Conservation (phyloP, 345 rosid species). For the Rhodamnia argentea region DNA sequence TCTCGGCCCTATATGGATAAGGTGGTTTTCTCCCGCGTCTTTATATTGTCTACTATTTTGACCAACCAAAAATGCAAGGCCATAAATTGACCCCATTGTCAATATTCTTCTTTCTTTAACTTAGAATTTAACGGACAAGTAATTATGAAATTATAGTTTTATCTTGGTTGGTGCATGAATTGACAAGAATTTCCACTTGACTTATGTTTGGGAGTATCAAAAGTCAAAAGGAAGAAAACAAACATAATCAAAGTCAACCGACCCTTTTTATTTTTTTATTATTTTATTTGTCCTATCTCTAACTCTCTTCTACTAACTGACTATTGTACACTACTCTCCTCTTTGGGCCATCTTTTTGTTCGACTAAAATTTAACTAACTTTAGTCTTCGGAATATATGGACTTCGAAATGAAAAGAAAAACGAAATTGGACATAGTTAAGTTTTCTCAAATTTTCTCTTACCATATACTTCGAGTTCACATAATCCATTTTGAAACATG, state of each 20-base stretch:
- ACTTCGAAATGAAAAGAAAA: background rate
- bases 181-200: background rate
- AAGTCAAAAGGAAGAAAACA: background rate
- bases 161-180: background rate
- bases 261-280: too few species aligned
- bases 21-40: too few species aligned
- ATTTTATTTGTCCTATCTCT: too few species aligned
- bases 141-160: background rate
- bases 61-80: background rate
- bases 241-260: too few species aligned
- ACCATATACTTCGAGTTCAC: background rate
- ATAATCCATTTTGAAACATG: too few species aligned
- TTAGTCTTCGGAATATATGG: background rate
- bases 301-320: too few species aligned
- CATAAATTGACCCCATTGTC: background rate
- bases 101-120: background rate
- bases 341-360: background rate
- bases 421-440: background rate
- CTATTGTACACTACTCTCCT: background rate
- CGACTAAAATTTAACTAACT: background rate
- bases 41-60: background rate
- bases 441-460: background rate
- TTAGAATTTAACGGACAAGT: background rate
- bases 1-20: too few species aligned
- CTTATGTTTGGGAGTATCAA: background rate